These are phyloP conservation scores for Metschnikowia drakensbergensis DNA, from an alignment of 805 yeast species.

Conservation along the genomic window DNA sequence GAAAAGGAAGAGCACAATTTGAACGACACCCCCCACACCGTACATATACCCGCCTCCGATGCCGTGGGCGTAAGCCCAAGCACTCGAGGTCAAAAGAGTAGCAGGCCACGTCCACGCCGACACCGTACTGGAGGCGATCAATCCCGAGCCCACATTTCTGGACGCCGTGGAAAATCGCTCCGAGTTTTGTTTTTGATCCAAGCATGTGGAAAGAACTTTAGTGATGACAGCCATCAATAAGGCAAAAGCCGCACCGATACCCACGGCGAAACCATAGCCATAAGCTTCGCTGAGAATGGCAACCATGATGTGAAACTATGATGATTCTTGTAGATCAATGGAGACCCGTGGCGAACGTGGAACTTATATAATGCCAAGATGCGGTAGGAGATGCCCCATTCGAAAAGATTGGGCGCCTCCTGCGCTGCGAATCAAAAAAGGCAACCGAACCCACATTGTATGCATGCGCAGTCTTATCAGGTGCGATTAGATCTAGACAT, in stretches of 20 bases:
- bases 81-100: slow-evolving; percentile 33
- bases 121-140: slow-evolving; percentile 9
- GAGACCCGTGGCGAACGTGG: background rate
- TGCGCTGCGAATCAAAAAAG: background rate
- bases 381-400: background rate
- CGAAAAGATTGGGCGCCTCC: background rate
- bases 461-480: background rate
- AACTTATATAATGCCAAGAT: background rate
- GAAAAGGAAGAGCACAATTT: slow-evolving; percentile 18
- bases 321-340: background rate
- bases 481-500: background rate
- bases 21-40: slow-evolving; percentile 15
- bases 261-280: slow-evolving; percentile 9
- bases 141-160: slow-evolving; percentile 8
- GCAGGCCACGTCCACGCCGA: slow-evolving; percentile 18
- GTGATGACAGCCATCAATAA: slow-evolving; percentile 8
- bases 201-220: slow-evolving; percentile 5
- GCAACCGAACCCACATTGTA: background rate
- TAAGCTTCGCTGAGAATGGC: slow-evolving; percentile 7
- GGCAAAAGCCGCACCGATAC: slow-evolving; percentile 10
- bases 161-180: slow-evolving; percentile 12
- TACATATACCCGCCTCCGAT: slow-evolving; percentile 7
- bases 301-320: background rate
- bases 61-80: slow-evolving; percentile 10
- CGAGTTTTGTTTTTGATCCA: slow-evolving; percentile 10